Conservation (phyloP, 108 stramenopile species). For the Asterionellopsis glacialis region DNA sequence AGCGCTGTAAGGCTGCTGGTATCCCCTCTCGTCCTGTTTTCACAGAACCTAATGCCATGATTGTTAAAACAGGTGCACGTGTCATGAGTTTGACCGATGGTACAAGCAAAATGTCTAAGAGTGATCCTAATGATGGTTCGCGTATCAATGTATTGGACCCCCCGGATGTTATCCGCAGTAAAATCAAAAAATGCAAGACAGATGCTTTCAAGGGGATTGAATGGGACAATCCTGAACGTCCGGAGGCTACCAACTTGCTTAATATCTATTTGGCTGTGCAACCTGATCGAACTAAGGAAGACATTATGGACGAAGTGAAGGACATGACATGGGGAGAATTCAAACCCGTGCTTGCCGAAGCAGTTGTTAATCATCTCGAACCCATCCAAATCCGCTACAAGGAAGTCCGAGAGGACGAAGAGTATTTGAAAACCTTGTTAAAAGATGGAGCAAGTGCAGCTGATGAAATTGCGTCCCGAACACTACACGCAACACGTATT, state of each 20-base stretch:
- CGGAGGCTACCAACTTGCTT: constrained; percentile 95
- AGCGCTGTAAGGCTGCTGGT: constrained; percentile 78
- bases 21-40: constrained; percentile 82
- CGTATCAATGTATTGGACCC: constrained; percentile 96
- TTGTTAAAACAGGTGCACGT: constrained; percentile 93
- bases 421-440: constrained; percentile 76
- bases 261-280: constrained; percentile 92
- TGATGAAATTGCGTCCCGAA: constrained; percentile 82
- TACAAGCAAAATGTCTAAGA: constrained; percentile 97
- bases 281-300: constrained; percentile 70
- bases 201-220: constrained; percentile 85
- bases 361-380: constrained; percentile 85
- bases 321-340: constrained; percentile 94
- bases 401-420: constrained; percentile 85
- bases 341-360: constrained; percentile 95
- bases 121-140: constrained; percentile 81
- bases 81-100: constrained; percentile 98
- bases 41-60: constrained; percentile 91
- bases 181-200: constrained; percentile 97
- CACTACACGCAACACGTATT: constrained; percentile 79
- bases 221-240: constrained; percentile 97
- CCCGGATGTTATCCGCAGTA: constrained; percentile 84
- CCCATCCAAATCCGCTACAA: constrained; percentile 92
- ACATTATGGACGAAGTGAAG: constrained; percentile 74
- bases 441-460: constrained; percentile 93